These are phyloP conservation scores for Tetradesmus lagerheimii DNA, from an alignment of 139 green algal genomes.

Conservation along the genomic window DNA sequence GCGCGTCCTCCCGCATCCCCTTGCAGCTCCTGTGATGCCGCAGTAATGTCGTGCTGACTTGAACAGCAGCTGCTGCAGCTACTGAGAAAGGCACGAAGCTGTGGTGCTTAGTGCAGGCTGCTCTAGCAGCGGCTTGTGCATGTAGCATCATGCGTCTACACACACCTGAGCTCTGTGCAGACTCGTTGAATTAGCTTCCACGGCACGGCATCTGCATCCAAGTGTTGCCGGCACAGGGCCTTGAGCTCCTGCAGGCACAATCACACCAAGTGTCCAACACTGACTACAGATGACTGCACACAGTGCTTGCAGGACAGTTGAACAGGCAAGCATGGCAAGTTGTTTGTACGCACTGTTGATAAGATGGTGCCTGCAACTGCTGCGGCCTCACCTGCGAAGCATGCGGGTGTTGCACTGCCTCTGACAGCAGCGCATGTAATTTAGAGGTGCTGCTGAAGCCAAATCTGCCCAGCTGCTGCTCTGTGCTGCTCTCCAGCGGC, in stretches of 20 bases:
- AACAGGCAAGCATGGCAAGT: not conserved
- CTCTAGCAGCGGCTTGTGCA: not conserved
- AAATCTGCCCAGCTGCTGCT: conserved; percentile 15
- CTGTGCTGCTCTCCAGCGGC: not conserved
- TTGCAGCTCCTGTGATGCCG: not conserved
- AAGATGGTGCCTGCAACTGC: not conserved
- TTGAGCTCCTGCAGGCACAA: conserved; percentile 32
- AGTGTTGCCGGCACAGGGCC: conserved; percentile 22
- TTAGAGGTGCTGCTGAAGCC: not conserved
- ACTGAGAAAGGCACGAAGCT: not conserved
- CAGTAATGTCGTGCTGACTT: not conserved
- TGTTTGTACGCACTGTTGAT: too few species aligned
- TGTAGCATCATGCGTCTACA: not conserved
- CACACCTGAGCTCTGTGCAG: not conserved
- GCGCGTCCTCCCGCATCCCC: too few species aligned
- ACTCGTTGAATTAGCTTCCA: conserved; percentile 34
- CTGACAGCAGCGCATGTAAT: not conserved
- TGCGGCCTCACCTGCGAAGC: not conserved
- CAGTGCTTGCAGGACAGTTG: not conserved
- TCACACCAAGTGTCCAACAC: not conserved
- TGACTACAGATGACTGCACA: not conserved
- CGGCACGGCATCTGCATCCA: conserved; percentile 2
- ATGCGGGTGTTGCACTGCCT: conserved; percentile 1
- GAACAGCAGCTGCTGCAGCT: not conserved
- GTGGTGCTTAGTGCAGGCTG: not conserved